Evolutionary conservation across 73 alveolate genomes (phyloP).

Genomic region (Blepharisma japonicum): DNA sequence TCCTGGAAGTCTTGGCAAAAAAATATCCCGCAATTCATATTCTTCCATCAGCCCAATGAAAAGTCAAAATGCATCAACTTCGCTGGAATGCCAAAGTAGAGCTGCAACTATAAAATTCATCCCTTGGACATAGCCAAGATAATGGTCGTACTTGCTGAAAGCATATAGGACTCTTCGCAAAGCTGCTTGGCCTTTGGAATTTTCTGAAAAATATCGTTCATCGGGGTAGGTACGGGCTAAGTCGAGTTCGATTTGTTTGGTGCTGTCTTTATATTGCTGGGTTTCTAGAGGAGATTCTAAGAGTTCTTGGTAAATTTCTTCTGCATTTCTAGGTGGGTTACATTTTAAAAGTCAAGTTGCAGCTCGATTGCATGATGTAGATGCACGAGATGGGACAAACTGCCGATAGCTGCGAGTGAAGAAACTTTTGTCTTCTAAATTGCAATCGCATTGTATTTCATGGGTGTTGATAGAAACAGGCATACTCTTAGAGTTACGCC

Average conservation of each 20-base stretch:
- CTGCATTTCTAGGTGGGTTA: constrained; percentile 5
- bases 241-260: constrained; percentile 23
- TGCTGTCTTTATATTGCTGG: constrained; percentile 9
- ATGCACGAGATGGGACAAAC: background rate
- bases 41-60: constrained; percentile 79
- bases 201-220: constrained; percentile 18
- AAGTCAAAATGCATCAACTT: constrained; percentile 84
- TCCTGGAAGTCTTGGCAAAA: constrained; percentile 70
- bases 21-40: constrained; percentile 68
- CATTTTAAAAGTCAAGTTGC: background rate
- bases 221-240: constrained; percentile 25
- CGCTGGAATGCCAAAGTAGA: constrained; percentile 78
- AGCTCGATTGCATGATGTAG: constrained; percentile 4
- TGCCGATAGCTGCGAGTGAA: background rate
- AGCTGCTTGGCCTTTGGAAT: background rate
- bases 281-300: constrained; percentile 16
- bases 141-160: constrained; percentile 50
- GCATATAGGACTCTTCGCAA: constrained; percentile 37
- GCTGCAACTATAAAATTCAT: constrained; percentile 91
- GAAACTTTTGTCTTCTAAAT: constrained; percentile 8
- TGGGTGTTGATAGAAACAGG: background rate
- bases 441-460: constrained; percentile 11
- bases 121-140: constrained; percentile 77
- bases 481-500: no score
- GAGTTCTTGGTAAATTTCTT: constrained; percentile 15